phyloP scores from a whole-genome alignment of 768 basidiomycete species.

The Mycena vitilis region DNA sequence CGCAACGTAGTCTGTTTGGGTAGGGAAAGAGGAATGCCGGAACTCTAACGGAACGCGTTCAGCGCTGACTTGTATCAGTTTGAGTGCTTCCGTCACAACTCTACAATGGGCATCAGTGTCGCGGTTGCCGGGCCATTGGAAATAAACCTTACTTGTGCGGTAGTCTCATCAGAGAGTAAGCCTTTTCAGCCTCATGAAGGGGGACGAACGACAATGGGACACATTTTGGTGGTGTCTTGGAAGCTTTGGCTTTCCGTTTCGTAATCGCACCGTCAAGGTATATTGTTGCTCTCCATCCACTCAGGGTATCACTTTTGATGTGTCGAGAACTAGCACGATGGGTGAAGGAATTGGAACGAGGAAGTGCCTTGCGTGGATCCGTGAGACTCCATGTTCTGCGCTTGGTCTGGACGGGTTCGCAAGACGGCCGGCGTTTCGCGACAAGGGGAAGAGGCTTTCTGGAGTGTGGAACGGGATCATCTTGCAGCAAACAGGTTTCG shows the following conservation, averaged over 20 bases:
- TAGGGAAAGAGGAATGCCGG: conserved; percentile 10
- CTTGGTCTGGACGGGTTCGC: neutral
- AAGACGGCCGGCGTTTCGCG: neutral
- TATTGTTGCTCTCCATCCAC: conserved; percentile 25
- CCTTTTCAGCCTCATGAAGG: conserved; percentile 25
- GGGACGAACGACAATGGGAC: conserved; percentile 29
- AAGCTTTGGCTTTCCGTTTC: conserved; percentile 13
- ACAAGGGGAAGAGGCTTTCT: conserved; percentile 22
- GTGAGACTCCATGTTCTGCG: conserved; percentile 28
- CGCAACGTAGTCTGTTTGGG: neutral
- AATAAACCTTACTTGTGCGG: conserved; percentile 8
- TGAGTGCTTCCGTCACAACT: neutral
- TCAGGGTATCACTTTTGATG: conserved; percentile 21
- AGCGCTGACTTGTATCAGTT: neutral
- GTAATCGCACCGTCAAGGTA: conserved; percentile 18
- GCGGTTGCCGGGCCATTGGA: neutral
- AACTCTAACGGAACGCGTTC: conserved; percentile 15
- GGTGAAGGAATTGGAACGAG: conserved; percentile 28
- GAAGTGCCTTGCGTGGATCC: conserved; percentile 28
- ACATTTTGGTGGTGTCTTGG: conserved; percentile 5
- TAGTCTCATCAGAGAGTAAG: conserved; percentile 22
- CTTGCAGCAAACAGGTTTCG: conserved; percentile 13
- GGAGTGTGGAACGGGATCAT: neutral
- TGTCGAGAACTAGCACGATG: neutral
- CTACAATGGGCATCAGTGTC: conserved; percentile 6